Conservation (phyloP, 108 stramenopile genomes). For the Skeletonema marinoi region DNA sequence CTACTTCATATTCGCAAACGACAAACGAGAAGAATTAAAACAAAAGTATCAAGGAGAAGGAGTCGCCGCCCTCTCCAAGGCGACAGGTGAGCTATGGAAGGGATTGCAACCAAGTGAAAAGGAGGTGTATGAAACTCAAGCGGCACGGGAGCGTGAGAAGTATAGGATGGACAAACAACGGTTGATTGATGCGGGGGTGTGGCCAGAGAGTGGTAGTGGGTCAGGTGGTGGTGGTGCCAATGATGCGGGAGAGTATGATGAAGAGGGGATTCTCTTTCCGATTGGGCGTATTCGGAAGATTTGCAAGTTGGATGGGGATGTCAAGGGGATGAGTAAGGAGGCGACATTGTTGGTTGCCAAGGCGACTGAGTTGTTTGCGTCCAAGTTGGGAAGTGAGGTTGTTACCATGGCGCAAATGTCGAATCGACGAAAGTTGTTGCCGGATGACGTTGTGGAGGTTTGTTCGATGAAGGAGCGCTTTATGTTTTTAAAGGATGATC, state of each 20-base stretch:
- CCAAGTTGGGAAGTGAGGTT: constrained; percentile 66
- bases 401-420: constrained; percentile 72
- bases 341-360: constrained; percentile 76
- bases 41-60: constrained; percentile 69
- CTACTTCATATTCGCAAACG: constrained; percentile 87
- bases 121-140: constrained; percentile 58
- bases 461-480: constrained; percentile 68
- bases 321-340: constrained; percentile 81
- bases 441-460: constrained; percentile 79
- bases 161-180: constrained; percentile 59
- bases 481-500: constrained; percentile 74
- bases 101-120: constrained; percentile 52
- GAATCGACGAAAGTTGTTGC: constrained; percentile 75
- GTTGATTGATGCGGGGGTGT: constrained; percentile 52
- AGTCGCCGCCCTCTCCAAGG: constrained; percentile 60
- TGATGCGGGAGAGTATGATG: constrained; percentile 16
- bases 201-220: constrained; percentile 13
- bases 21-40: constrained; percentile 69
- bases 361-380: constrained; percentile 75
- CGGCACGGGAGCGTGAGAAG: constrained; percentile 63
- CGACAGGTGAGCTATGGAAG: constrained; percentile 66
- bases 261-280: constrained; percentile 57
- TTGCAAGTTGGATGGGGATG: constrained; percentile 88
- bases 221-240: neutral
- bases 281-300: constrained; percentile 86